Evolutionary conservation across 139 green algal genomes (phyloP), one percentile per base, ranked within the genome.

Genomic region (Limnomonas spitsbergensis): DNA sequence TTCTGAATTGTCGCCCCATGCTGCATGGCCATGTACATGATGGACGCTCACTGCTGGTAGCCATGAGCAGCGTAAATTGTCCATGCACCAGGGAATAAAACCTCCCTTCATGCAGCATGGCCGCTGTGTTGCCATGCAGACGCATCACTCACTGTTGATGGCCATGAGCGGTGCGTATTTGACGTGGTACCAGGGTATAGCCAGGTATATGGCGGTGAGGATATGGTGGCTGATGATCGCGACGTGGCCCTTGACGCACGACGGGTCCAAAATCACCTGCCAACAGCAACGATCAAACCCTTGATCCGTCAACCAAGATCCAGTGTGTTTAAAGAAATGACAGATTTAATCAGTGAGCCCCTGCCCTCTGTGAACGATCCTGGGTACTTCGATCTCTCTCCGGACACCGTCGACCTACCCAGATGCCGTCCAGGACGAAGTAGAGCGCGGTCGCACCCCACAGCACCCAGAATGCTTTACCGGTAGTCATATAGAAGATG

Each of bases 211-310:
- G 24, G 68, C 29, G 3, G 68, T 74, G 6, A 74, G 20, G 4
- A 74, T 42, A 47, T 74, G 68, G 36, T 74, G 68, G 4, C 24
- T 14, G 4, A 74, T 74, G 68, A 74, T 74, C 7, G 34, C 68
- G 4, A 6, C 68, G 14, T n/a, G 20, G 35, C 68, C 68, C 68
- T 74, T 74, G 35, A 74, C 68, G 68, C 68, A 35, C 4, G 9
- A 9, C 31, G 68, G 68, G 27, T 47, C 35, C 35, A 74, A 9
- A 7, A 74, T 24, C 7, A 74, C 47, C 47, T 61, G n/a, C n/a
- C n/a, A n/a, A 61, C 47, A 61, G 20, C 14, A 20, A 61, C 14
- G 47, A 29, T 61, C 47, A 61, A 14, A 20, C 47, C 20, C 14
- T 61, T 20, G 20, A 61, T 29, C 20, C 20, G 47, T 61, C 14